Evolutionary conservation across 2,329 filamentous ascomycete species (phyloP).

Genomic region (Claviceps digitariae): DNA sequence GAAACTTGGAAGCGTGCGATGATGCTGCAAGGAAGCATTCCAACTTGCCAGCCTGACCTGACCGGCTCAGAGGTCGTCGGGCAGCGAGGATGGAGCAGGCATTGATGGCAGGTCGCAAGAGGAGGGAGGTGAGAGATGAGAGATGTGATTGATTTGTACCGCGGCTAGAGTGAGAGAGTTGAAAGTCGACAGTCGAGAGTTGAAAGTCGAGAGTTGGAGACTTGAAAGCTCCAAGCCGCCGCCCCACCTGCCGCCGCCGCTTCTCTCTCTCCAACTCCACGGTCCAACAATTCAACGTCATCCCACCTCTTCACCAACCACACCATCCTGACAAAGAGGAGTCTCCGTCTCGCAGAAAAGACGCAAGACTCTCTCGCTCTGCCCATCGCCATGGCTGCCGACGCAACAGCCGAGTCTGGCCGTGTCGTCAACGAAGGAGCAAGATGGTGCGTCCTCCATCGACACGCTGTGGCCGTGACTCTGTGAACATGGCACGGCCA

Average conservation of each 20-base stretch:
- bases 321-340: background rate
- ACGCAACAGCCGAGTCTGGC: constrained; percentile 7
- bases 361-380: background rate
- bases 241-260: background rate
- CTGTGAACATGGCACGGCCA: background rate
- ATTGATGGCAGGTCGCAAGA: background rate
- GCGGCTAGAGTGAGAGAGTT: too few relatives aligned
- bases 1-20: too few relatives aligned
- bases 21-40: too few relatives aligned
- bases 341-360: background rate
- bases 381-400: constrained; percentile 13
- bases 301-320: background rate
- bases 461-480: background rate
- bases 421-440: constrained; percentile 13
- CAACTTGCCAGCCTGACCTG: background rate
- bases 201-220: background rate
- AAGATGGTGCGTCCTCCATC: constrained; percentile 19
- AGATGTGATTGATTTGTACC: too few relatives aligned
- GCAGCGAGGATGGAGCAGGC: background rate
- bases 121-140: too few relatives aligned
- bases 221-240: background rate
- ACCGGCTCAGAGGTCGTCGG: background rate
- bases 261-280: too few relatives aligned
- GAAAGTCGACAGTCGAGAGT: background rate
- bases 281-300: too few relatives aligned